Conservation (phyloP, 441 rosid species). For the Erodium texanum region DNA sequence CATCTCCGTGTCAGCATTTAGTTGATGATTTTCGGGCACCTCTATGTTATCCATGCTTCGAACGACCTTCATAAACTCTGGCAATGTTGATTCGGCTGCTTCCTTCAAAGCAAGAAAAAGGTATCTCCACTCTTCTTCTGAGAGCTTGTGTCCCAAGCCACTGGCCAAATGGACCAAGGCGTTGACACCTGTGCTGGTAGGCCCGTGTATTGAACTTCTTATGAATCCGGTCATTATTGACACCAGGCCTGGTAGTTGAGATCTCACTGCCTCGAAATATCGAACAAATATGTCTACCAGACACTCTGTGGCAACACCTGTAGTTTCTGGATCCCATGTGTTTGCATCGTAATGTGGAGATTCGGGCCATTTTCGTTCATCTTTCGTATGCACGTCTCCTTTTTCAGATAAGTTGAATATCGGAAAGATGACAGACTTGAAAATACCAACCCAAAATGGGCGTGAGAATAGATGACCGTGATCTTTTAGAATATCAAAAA, state of each 20-base stretch:
- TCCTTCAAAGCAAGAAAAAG: conserved; percentile 62
- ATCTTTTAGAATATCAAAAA: conserved; percentile 88
- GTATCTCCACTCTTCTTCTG: conserved; percentile 75
- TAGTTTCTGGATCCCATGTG: conserved; percentile 78
- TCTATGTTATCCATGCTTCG: conserved; percentile 61
- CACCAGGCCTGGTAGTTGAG: conserved; percentile 55
- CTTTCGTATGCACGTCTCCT: conserved; percentile 34
- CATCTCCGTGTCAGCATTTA: conserved; percentile 36
- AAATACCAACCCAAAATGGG: conserved; percentile 58
- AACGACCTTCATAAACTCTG: conserved; percentile 63
- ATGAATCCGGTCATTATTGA: conserved; percentile 61
- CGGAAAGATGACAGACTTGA: conserved; percentile 54
- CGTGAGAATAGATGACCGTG: conserved; percentile 85
- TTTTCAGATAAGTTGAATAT: conserved; percentile 45
- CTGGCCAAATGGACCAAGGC: conserved; percentile 57
- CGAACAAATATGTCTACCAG: conserved; percentile 65
- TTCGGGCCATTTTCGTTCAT: conserved; percentile 27
- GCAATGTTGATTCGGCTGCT: conserved; percentile 53
- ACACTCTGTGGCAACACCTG: conserved; percentile 57
- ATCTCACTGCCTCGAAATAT: conserved; percentile 47
- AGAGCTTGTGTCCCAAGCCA: conserved; percentile 55
- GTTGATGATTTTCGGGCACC: conserved; percentile 32
- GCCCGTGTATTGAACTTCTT: conserved; percentile 68
- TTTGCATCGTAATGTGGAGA: conserved; percentile 42
- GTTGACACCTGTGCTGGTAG: conserved; percentile 72